Percentiles rank a stretch among this genome's conserved stretches.
phyloP scores from a whole-genome alignment of 106 monocot species.

The Agapanthus africanus region DNA sequence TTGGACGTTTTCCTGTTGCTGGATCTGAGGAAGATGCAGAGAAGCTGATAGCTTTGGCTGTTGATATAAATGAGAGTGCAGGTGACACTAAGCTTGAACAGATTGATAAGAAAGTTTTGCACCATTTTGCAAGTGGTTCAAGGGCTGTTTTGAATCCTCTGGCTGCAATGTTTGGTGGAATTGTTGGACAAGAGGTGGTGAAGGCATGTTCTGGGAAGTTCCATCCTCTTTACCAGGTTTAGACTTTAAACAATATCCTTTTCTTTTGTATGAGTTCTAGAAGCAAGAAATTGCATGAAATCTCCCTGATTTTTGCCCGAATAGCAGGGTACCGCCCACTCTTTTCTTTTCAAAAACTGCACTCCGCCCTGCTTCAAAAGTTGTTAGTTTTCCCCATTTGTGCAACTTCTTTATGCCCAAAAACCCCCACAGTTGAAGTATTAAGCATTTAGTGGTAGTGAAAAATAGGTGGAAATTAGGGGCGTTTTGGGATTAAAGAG shows the following conservation, averaged over 20 bases:
- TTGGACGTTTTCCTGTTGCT: conserved; percentile 48
- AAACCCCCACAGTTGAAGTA: too few species aligned
- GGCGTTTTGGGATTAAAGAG: too few species aligned
- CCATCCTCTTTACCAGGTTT: conserved; percentile 70
- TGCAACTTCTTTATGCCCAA: too few species aligned
- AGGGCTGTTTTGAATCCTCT: conserved; percentile 67
- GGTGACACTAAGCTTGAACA: conserved; percentile 34
- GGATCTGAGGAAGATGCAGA: conserved; percentile 53
- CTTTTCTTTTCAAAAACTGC: too few species aligned
- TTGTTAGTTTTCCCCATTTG: too few species aligned
- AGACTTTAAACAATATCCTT: not conserved
- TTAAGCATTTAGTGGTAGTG: too few species aligned
- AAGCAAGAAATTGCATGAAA: too few species aligned
- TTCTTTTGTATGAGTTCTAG: not conserved
- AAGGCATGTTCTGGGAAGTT: conserved; percentile 77
- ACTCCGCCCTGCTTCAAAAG: too few species aligned
- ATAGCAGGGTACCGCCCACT: too few species aligned
- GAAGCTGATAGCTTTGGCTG: conserved; percentile 30
- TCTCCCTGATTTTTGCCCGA: too few species aligned
- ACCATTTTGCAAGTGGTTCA: conserved; percentile 54
- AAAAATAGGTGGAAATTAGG: too few species aligned
- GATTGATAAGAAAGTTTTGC: conserved; percentile 43
- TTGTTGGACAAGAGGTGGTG: conserved; percentile 68
- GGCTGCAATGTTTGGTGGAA: conserved; percentile 77
- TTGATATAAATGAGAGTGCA: conserved; percentile 29